A percentile compares a stretch with the other conserved stretches of the same genome.
phyloP scores from a whole-genome alignment of 139 green algal genomes.

The Dunaliella primolecta region DNA sequence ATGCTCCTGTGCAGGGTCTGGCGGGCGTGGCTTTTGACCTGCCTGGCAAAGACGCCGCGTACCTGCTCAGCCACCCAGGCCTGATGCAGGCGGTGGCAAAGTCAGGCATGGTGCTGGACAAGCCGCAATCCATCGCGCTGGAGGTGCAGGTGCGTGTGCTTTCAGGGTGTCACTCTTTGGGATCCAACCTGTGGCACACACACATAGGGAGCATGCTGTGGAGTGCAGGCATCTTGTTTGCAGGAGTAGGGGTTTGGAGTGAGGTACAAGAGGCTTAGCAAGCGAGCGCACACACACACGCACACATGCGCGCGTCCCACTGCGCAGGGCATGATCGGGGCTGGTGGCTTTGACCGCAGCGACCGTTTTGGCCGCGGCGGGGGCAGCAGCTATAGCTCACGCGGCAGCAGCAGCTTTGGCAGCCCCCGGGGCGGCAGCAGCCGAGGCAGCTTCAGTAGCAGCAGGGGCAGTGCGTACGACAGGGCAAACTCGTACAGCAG shows the following conservation, averaged over 20 bases:
- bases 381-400: no score
- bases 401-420: constrained; percentile 10
- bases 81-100: neutral
- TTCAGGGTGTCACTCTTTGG: no score
- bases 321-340: constrained; percentile 11
- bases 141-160: constrained; percentile 28
- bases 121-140: constrained; percentile 34
- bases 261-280: no score
- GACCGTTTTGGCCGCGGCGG: constrained; percentile 11
- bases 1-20: neutral
- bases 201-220: no score
- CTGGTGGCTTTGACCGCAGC: constrained; percentile 9
- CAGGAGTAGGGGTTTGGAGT: no score
- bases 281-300: no score
- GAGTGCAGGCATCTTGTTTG: no score
- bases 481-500: neutral
- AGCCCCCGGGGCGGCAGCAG: constrained; percentile 1
- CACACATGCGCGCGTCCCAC: no score
- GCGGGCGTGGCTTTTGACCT: constrained; percentile 84
- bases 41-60: constrained; percentile 35
- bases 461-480: constrained; percentile 8
- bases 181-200: no score
- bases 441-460: neutral
- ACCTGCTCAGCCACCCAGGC: neutral
- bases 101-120: constrained; percentile 31